These are phyloP conservation scores for Paramecium primaurelia DNA, from an alignment of 73 alveolate species.

Conservation along the genomic window DNA sequence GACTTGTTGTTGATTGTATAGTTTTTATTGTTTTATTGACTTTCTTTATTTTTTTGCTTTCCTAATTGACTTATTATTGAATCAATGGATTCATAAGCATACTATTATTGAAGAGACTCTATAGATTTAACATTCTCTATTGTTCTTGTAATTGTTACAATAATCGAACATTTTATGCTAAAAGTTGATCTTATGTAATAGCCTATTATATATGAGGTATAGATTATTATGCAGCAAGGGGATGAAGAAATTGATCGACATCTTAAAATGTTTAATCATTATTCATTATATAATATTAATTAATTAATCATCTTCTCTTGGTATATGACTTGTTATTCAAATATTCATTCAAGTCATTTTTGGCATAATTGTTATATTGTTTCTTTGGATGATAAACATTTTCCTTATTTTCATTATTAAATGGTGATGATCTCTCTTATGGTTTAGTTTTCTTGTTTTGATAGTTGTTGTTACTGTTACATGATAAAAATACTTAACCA, in stretches of 20 bases:
- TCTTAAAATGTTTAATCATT: neutral
- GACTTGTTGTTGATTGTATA: neutral
- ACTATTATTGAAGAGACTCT: neutral
- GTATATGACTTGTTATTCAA: neutral
- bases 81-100: neutral
- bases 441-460: neutral
- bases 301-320: neutral
- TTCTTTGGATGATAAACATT: neutral
- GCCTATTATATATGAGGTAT: neutral
- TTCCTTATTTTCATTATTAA: constrained; percentile 22
- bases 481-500: constrained; percentile 10
- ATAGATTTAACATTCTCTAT: neutral
- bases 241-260: constrained; percentile 1
- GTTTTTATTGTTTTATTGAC: neutral
- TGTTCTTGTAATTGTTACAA: neutral
- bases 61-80: neutral
- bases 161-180: neutral
- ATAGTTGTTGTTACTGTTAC: neutral
- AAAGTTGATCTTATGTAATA: neutral
- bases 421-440: constrained; percentile 11
- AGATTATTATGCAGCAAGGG: neutral
- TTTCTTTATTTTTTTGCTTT: neutral
- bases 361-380: neutral
- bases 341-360: neutral
- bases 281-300: neutral